Evolutionary conservation across 2,329 filamentous ascomycete genomes (phyloP).

Genomic region (Beauveria asiatica): DNA sequence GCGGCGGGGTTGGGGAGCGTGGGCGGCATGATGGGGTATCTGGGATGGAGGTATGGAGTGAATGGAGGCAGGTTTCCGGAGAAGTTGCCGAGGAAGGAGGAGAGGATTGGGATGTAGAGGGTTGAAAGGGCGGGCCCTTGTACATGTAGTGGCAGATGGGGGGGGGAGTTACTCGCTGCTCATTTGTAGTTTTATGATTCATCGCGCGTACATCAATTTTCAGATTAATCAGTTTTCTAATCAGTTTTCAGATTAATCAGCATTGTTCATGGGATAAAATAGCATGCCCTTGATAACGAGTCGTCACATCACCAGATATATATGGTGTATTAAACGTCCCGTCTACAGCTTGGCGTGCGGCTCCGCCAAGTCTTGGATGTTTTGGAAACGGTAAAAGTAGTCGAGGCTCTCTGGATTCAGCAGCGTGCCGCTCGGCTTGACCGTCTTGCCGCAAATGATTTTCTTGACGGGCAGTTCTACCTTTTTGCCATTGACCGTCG

Average conservation of each 20-base stretch:
- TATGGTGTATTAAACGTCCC: not conserved
- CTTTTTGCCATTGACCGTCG: conserved; percentile 77
- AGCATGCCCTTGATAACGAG: not conserved
- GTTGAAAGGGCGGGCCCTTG: not conserved
- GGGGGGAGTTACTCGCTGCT: not conserved
- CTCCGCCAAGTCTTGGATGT: conserved; percentile 25
- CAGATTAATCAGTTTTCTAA: not conserved
- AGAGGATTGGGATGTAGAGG: conserved; percentile 10
- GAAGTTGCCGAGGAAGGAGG: conserved; percentile 14
- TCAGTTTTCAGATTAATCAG: not conserved
- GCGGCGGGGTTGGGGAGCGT: conserved; percentile 40
- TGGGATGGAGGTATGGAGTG: conserved; percentile 42
- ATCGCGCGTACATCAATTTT: too few relatives aligned
- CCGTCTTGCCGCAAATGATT: conserved; percentile 65
- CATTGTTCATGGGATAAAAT: not conserved
- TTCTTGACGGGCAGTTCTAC: conserved; percentile 79
- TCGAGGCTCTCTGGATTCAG: conserved; percentile 68
- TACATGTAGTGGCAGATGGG: not conserved
- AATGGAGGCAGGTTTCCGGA: conserved; percentile 32
- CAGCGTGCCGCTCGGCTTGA: conserved; percentile 69
- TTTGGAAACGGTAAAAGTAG: conserved; percentile 66
- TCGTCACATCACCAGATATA: not conserved
- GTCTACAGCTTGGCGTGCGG: conserved; percentile 24
- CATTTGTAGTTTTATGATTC: too few relatives aligned
- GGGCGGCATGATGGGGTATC: conserved; percentile 38